A percentile compares a stretch with the other conserved stretches of the same genome.
These are phyloP conservation scores for Pichia deserticola DNA, from an alignment of 805 yeast species.

Conservation along the genomic window DNA sequence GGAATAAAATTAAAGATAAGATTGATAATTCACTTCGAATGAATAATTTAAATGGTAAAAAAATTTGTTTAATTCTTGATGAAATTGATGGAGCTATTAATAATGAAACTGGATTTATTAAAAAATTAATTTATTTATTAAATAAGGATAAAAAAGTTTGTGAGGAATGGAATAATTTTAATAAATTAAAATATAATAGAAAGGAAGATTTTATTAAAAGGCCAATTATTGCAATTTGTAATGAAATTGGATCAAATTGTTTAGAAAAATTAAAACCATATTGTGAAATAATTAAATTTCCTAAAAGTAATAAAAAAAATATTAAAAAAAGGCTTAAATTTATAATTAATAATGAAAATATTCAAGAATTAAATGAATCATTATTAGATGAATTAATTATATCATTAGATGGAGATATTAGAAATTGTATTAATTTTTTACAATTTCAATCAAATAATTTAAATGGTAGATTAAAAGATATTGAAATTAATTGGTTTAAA, in stretches of 20 bases:
- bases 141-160: conserved; percentile 51
- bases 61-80: conserved; percentile 79
- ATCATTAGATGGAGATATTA: conserved; percentile 70
- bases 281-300: conserved; percentile 66
- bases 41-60: conserved; percentile 59
- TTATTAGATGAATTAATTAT: conserved; percentile 59
- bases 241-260: conserved; percentile 71
- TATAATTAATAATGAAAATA: conserved; percentile 48
- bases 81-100: conserved; percentile 70
- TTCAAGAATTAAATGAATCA: conserved; percentile 38
- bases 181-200: conserved; percentile 17
- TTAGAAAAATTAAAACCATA: conserved; percentile 66
- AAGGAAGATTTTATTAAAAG: conserved; percentile 43
- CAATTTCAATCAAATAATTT: conserved; percentile 45
- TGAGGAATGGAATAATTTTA: conserved; percentile 21
- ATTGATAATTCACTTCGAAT: conserved; percentile 57
- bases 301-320: conserved; percentile 44
- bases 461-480: conserved; percentile 40
- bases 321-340: conserved; percentile 41
- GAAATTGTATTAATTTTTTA: conserved; percentile 76
- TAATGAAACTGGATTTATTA: conserved; percentile 56
- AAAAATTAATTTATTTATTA: conserved; percentile 48
- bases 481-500: conserved; percentile 57
- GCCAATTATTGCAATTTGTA: conserved; percentile 90
- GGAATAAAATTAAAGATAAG: conserved; percentile 43